These are phyloP conservation scores for Hypholoma sublateritium DNA, from an alignment of 768 basidiomycete species.

Conservation along the genomic window DNA sequence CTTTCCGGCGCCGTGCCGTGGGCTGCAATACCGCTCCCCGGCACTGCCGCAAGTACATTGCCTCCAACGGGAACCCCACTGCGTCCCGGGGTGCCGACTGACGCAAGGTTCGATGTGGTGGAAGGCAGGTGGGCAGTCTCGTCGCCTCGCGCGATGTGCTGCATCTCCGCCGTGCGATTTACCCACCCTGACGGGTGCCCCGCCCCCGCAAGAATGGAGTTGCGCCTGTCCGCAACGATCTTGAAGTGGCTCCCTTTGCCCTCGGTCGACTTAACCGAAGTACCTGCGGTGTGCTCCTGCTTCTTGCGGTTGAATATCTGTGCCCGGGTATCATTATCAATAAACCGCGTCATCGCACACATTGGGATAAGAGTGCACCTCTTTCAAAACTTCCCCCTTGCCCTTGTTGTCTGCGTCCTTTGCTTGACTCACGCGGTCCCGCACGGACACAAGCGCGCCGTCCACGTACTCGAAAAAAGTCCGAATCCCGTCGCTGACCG, in stretches of 20 bases:
- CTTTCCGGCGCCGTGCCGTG: no score
- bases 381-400: slow-evolving; percentile 62
- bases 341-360: not conserved
- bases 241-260: slow-evolving; percentile 65
- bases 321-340: not conserved
- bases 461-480: slow-evolving; percentile 88
- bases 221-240: slow-evolving; percentile 69
- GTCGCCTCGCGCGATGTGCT: slow-evolving; percentile 30
- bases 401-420: slow-evolving; percentile 35
- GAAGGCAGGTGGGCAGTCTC: slow-evolving; percentile 8
- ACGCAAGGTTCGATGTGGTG: no score
- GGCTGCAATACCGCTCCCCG: no score
- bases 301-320: slow-evolving; percentile 45
- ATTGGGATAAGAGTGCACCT: slow-evolving; percentile 35
- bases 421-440: slow-evolving; percentile 74
- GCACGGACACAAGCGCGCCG: slow-evolving; percentile 84
- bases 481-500: slow-evolving; percentile 61
- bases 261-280: slow-evolving; percentile 12
- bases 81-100: no score
- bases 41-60: no score
- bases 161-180: slow-evolving; percentile 50
- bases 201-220: slow-evolving; percentile 62
- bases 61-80: no score
- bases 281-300: slow-evolving; percentile 26
- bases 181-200: slow-evolving; percentile 77